Evolutionary conservation across 495 filamentous ascomycete species (phyloP), one percentile per base, ranked within the genome.

Genomic region (Rostrohypoxylon terebratum): DNA sequence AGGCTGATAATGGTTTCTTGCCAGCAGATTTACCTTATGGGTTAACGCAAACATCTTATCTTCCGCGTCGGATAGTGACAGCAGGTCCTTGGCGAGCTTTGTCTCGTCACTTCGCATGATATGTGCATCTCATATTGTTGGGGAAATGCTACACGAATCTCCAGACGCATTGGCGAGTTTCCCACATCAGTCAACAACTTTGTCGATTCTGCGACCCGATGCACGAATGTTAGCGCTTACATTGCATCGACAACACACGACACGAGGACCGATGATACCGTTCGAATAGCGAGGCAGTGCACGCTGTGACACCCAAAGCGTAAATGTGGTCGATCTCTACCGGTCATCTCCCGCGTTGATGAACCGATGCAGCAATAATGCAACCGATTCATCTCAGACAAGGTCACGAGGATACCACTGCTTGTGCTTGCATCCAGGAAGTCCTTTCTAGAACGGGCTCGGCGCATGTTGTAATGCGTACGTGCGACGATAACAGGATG

Each of bases 151-250:
- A 38, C 48, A 25, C 48, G 51, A 53, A 50, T 34, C 54, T 31
- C 10, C 45, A 40, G 53, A 62, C 42, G 11, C 48, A 50, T 44
- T 65, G 42, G 23, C 45, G 28, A 20, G 21, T 59, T 71, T 44
- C 40, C 59, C 47, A 63, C 63, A 16, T 25, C 53, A 60, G 63
- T 47, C 55, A 57, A 59, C 51, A 44, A 51, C 68, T 55, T 60
- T 59, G 7, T 64, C 51, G 21, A 36, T 45, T 68, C 68, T 68
- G 68, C 59, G 57, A 28, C 47, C 54, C n/a, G 18, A 68, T 67
- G 31, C 45, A 74, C 55, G 58, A 62, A 61, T 59, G 34, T 54
- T 75, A 75, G 72, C 40, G 72, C 72, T 75, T 75, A 75, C 72
- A 63, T 47, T 58, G 72, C 63, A 63, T 71, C 67, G 60, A 68